Percentiles rank a stretch among this genome's conserved stretches.
These are phyloP conservation scores for Lathyrus aphaca DNA, from an alignment of 306 rosid species.

Conservation along the genomic window DNA sequence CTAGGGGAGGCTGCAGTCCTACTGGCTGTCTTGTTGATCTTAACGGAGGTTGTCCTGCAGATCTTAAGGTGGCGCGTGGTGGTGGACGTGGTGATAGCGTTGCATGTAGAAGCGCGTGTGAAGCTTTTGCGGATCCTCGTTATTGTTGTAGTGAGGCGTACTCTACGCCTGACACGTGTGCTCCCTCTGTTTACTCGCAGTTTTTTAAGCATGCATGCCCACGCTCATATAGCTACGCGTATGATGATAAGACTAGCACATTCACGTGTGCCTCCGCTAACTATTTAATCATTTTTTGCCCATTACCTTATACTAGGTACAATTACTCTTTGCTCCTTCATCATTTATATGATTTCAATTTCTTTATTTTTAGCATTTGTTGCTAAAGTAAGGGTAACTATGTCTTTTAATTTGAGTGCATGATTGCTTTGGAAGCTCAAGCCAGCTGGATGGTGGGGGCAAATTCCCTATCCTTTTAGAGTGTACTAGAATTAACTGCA, in stretches of 20 bases:
- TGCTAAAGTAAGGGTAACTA: constrained; percentile 9
- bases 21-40: constrained; percentile 87
- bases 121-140: constrained; percentile 82
- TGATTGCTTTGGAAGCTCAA: constrained; percentile 18
- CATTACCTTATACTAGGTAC: constrained; percentile 84
- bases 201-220: constrained; percentile 87
- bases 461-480: neutral
- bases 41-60: constrained; percentile 72
- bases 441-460: constrained; percentile 2
- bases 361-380: neutral
- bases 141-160: constrained; percentile 83
- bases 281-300: constrained; percentile 79
- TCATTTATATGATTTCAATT: neutral
- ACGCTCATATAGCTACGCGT: constrained; percentile 97
- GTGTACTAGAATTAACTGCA: neutral
- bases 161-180: constrained; percentile 86
- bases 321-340: constrained; percentile 16
- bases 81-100: constrained; percentile 45
- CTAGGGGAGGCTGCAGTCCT: constrained; percentile 75
- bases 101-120: constrained; percentile 97
- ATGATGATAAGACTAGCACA: constrained; percentile 90
- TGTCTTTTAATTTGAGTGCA: neutral
- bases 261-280: constrained; percentile 86
- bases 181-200: constrained; percentile 59
- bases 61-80: constrained; percentile 56